Conservation (phyloP, 2,329 filamentous ascomycete genomes). For the Capronia americana region DNA sequence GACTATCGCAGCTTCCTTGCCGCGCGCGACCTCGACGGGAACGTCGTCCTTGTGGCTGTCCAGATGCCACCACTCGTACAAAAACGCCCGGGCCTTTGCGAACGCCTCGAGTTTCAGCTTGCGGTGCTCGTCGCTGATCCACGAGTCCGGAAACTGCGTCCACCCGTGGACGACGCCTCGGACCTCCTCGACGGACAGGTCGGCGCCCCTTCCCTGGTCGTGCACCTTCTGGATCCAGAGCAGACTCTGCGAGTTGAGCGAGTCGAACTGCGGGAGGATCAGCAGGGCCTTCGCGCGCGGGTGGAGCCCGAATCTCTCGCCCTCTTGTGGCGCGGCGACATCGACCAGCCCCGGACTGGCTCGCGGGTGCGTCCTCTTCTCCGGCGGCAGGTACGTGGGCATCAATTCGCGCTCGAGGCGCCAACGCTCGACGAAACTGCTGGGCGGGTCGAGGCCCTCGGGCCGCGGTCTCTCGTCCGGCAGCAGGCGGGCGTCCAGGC, state of each 20-base stretch:
- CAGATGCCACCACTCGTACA: slow-evolving; percentile 25
- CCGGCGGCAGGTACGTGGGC: slow-evolving; percentile 39
- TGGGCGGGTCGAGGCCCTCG: slow-evolving; percentile 33
- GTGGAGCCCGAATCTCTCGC: slow-evolving; percentile 32
- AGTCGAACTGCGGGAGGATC: slow-evolving; percentile 39
- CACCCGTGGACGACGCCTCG: slow-evolving; percentile 39
- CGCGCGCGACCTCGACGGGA: slow-evolving; percentile 1
- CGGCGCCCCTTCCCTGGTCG: slow-evolving; percentile 31
- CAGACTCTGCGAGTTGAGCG: slow-evolving; percentile 35
- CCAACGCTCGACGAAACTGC: slow-evolving; percentile 34
- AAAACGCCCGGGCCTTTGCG: slow-evolving; percentile 25
- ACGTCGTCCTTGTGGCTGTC: slow-evolving; percentile 10
- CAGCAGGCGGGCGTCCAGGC: slow-evolving; percentile 36
- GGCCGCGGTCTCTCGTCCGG: slow-evolving; percentile 38
- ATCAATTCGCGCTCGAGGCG: slow-evolving; percentile 38
- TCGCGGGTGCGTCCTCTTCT: slow-evolving; percentile 29
- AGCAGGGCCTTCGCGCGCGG: slow-evolving; percentile 37
- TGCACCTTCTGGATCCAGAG: slow-evolving; percentile 38
- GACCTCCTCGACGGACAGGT: slow-evolving; percentile 37
- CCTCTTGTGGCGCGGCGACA: slow-evolving; percentile 14
- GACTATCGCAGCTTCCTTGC: too few relatives aligned
- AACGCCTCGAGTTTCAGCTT: slow-evolving; percentile 32
- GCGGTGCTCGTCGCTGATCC: slow-evolving; percentile 32
- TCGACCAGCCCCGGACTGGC: slow-evolving; percentile 39
- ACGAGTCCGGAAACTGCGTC: slow-evolving; percentile 41